These are phyloP conservation scores for Lepidium aucheri DNA, from an alignment of 345 rosid species.

Conservation along the genomic window DNA sequence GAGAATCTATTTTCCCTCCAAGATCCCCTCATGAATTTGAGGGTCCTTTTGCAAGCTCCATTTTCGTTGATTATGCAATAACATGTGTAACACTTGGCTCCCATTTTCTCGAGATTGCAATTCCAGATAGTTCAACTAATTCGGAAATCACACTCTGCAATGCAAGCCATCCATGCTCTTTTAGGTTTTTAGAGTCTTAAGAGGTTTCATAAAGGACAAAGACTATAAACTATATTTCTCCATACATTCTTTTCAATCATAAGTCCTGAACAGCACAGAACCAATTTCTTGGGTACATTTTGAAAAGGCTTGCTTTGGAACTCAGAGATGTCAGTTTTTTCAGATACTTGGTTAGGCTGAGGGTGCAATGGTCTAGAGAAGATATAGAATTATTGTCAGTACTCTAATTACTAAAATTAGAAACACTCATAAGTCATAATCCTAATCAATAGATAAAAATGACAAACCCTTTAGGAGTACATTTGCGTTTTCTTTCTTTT, in stretches of 20 bases:
- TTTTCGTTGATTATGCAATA: conserved; percentile 65
- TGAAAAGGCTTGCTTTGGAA: conserved; percentile 25
- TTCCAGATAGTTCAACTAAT: conserved; percentile 49
- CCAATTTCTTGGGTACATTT: conserved; percentile 35
- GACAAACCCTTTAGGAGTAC: conserved; percentile 38
- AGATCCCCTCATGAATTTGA: conserved; percentile 72
- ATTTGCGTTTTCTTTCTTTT: conserved; percentile 27
- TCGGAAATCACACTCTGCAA: conserved; percentile 57
- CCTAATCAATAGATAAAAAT: not conserved
- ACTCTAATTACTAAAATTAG: not conserved
- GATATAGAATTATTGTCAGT: not conserved
- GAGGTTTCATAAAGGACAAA: not conserved
- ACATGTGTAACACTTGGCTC: conserved; percentile 63
- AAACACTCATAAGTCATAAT: not conserved
- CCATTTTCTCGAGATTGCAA: conserved; percentile 54
- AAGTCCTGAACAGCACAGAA: conserved; percentile 81
- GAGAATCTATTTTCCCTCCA: conserved; percentile 92
- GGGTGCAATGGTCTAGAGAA: conserved; percentile 32
- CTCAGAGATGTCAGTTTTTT: conserved; percentile 13
- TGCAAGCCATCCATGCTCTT: conserved; percentile 10
- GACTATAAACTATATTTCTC: not conserved
- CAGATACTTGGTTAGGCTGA: conserved; percentile 27
- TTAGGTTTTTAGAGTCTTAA: not conserved
- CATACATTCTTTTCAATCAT: conserved; percentile 57
- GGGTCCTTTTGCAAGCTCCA: conserved; percentile 84